Base-by-base conservation (phyloP, 2,329 filamentous ascomycete species). In the Colletotrichum gigasporum region DNA sequence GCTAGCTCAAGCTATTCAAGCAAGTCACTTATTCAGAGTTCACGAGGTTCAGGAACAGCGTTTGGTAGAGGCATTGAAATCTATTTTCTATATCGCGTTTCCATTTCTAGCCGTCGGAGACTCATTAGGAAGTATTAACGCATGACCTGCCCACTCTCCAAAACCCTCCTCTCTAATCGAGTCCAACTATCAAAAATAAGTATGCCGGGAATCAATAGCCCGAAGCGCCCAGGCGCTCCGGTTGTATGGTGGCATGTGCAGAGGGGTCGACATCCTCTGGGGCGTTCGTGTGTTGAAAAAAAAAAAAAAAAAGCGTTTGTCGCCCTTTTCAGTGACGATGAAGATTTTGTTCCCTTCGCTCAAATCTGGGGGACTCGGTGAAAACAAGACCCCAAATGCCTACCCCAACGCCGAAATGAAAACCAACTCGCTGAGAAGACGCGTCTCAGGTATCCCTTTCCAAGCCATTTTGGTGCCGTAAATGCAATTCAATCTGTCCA, bases 381-480 rank as follows among this genome's bases (percentile, higher is more conserved):
- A 64, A 64, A 53, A 7, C 47, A 64, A 50, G 42, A 48, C 61
- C 61, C 61, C 50, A 34, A 20, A 50, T 64, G 56, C 48, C 61
- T 61, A 61, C 48, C 61, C 48, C 42, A 64, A 64, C 61, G 61
- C 61, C 61, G 34, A 60, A 61, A 34, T 28, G 28, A 24, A 54
- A 55, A 45, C 48, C 56, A 54, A 61, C 44, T 59, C 47, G 32
- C 55, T 64, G 61, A 60, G 55, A 64, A 55, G n/a, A 45, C 16
- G 28, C 52, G 26, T 64, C 56, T 61, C 56, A 64, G 48, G 14
- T 48, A 64, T 53, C 56, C 57, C 26, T 45, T 44, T 56, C 44
- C 58, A 45, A 55, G 51, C 35, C 51, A 34, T 41, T 55, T 61
- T 45, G 34, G 56, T 34, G 37, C 41, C 61, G 39, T 54, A 64